These are phyloP conservation scores for Euphorbia lathyris DNA, from an alignment of 345 rosid species.

Conservation along the genomic window DNA sequence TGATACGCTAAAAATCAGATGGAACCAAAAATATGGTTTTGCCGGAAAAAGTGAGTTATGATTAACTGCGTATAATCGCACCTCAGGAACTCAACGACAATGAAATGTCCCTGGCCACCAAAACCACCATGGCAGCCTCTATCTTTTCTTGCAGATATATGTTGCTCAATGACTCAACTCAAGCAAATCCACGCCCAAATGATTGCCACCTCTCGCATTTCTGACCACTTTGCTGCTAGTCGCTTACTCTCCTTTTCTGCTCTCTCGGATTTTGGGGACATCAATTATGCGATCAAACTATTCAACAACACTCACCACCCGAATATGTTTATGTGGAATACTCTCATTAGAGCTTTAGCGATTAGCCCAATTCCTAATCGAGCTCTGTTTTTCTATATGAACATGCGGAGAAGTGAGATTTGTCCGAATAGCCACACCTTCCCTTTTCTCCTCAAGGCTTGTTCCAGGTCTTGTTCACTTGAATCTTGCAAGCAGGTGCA, in stretches of 20 bases:
- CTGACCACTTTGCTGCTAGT: slow-evolving; percentile 26
- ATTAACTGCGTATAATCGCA: too few relatives aligned
- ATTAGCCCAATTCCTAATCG: slow-evolving; percentile 2
- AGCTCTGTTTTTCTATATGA: slow-evolving; percentile 15
- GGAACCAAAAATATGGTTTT: too few relatives aligned
- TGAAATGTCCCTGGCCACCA: too few relatives aligned
- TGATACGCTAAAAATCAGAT: too few relatives aligned
- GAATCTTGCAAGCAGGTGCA: slow-evolving; percentile 20
- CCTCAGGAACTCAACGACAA: too few relatives aligned
- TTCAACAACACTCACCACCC: slow-evolving; percentile 18
- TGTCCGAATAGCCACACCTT: slow-evolving; percentile 21
- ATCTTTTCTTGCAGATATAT: slow-evolving; percentile 21
- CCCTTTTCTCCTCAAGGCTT: slow-evolving; percentile 25
- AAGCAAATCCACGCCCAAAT: slow-evolving; percentile 30
- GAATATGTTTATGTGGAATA: slow-evolving; percentile 29
- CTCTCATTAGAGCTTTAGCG: slow-evolving; percentile 27
- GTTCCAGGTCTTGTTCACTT: slow-evolving; percentile 11
- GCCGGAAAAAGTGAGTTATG: too few relatives aligned
- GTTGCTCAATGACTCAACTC: slow-evolving; percentile 22
- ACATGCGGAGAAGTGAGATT: slow-evolving; percentile 14
- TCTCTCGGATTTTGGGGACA: slow-evolving; percentile 16
- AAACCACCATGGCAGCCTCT: slow-evolving; percentile 9
- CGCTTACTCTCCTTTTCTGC: slow-evolving; percentile 24
- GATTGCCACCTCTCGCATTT: slow-evolving; percentile 21
- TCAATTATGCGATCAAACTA: slow-evolving; percentile 17